Evolutionary conservation across 768 basidiomycete species (phyloP).

Genomic region (Hygrophoropsis aurantiaca): DNA sequence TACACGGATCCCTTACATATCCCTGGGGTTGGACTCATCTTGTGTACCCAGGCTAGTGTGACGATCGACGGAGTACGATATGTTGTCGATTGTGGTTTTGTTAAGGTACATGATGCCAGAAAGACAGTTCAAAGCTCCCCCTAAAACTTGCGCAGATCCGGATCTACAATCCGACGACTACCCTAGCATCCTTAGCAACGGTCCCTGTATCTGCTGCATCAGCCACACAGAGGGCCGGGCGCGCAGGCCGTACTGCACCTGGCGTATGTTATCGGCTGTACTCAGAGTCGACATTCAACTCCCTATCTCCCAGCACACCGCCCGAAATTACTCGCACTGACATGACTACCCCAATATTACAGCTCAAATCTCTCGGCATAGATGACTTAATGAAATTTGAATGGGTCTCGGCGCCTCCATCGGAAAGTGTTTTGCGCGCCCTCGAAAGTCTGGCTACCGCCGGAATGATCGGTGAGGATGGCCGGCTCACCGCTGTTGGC

Average conservation of each 20-base stretch:
- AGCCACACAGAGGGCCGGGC: conserved; percentile 89
- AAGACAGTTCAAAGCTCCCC: not conserved
- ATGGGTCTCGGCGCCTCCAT: conserved; percentile 88
- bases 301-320: conserved; percentile 67
- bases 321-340: conserved; percentile 93
- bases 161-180: conserved; percentile 83
- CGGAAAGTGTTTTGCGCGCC: conserved; percentile 81
- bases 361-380: conserved; percentile 92
- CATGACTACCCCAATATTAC: conserved; percentile 87
- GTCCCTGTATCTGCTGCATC: conserved; percentile 87
- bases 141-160: conserved; percentile 60
- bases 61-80: conserved; percentile 96
- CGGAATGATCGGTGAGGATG: conserved; percentile 83
- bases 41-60: conserved; percentile 71
- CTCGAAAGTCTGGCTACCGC: conserved; percentile 79
- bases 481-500: conserved; percentile 74
- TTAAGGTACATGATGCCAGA: conserved; percentile 64
- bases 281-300: conserved; percentile 56
- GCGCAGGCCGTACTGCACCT: conserved; percentile 90
- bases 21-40: not conserved
- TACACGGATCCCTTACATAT: not conserved
- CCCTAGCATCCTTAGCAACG: conserved; percentile 80
- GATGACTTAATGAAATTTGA: conserved; percentile 96
- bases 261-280: conserved; percentile 95
- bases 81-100: conserved; percentile 92